These are phyloP conservation scores for Fraxinus pennsylvanica DNA, from an alignment of 257 asterid genomes.

Conservation along the genomic window DNA sequence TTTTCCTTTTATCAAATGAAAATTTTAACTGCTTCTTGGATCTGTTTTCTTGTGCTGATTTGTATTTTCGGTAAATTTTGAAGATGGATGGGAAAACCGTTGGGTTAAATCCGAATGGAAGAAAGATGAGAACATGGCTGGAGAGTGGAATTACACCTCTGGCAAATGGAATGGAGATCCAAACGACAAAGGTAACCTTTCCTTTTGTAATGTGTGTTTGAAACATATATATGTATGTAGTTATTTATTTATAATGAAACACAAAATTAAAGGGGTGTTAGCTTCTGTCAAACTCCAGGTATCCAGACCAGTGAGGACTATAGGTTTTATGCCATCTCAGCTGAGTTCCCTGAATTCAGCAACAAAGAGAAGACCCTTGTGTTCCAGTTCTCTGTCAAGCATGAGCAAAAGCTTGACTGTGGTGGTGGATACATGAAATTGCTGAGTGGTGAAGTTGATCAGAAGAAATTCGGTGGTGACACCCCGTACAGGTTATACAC, in stretches of 20 bases:
- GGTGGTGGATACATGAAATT: constrained; percentile 2
- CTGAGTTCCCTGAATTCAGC: constrained; percentile 61
- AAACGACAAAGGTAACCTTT: constrained; percentile 64
- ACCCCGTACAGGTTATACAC: background rate
- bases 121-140: constrained; percentile 57
- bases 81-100: constrained; percentile 93
- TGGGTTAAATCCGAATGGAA: constrained; percentile 99
- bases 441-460: constrained; percentile 4
- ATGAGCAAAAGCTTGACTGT: background rate
- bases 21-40: background rate
- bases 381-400: constrained; percentile 4
- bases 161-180: constrained; percentile 81
- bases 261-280: background rate
- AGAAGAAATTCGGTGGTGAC: constrained; percentile 6
- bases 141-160: background rate
- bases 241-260: background rate
- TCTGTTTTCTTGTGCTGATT: background rate
- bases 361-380: background rate
- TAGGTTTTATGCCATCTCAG: constrained; percentile 93
- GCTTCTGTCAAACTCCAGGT: constrained; percentile 41
- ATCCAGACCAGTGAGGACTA: constrained; percentile 92
- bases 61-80: background rate
- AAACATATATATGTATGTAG: background rate
- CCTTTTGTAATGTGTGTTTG: background rate
- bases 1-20: background rate